Evolutionary conservation across 148 eudicot genomes (phyloP).

Genomic region (Limonium bicolor): DNA sequence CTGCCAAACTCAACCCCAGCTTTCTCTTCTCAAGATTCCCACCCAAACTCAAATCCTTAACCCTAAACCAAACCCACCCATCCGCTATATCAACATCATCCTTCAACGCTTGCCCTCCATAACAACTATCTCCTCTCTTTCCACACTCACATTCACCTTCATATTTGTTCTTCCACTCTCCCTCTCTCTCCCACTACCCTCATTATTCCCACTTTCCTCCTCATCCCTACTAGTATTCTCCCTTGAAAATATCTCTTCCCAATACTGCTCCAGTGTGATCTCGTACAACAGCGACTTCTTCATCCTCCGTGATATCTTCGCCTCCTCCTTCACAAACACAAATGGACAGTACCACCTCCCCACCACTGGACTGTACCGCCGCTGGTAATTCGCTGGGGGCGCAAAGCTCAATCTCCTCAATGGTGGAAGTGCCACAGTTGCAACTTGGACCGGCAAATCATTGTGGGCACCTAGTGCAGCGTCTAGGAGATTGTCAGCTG

Average conservation of each 20-base stretch:
- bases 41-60: slow-evolving; percentile 2
- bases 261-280: slow-evolving; percentile 36
- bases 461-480: not conserved
- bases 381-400: slow-evolving; percentile 8
- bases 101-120: slow-evolving; percentile 16
- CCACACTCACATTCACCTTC: slow-evolving; percentile 21
- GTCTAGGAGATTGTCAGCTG: not conserved
- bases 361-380: slow-evolving; percentile 18
- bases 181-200: slow-evolving; percentile 1
- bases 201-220: no score
- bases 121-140: slow-evolving; percentile 27
- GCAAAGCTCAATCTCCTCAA: slow-evolving; percentile 4
- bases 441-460: slow-evolving; percentile 1
- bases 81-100: slow-evolving; percentile 11
- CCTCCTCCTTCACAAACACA: slow-evolving; percentile 39
- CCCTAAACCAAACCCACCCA: slow-evolving; percentile 31
- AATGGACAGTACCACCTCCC: slow-evolving; percentile 56
- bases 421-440: slow-evolving; percentile 19
- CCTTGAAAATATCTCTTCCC: slow-evolving; percentile 37
- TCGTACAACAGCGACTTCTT: slow-evolving; percentile 33
- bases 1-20: slow-evolving; percentile 27
- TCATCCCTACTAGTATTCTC: no score
- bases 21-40: slow-evolving; percentile 11
- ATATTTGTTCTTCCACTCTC: slow-evolving; percentile 2
- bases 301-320: slow-evolving; percentile 21